phyloP scores from a whole-genome alignment of 495 filamentous ascomycete genomes.

The Lepidopterella palustris region DNA sequence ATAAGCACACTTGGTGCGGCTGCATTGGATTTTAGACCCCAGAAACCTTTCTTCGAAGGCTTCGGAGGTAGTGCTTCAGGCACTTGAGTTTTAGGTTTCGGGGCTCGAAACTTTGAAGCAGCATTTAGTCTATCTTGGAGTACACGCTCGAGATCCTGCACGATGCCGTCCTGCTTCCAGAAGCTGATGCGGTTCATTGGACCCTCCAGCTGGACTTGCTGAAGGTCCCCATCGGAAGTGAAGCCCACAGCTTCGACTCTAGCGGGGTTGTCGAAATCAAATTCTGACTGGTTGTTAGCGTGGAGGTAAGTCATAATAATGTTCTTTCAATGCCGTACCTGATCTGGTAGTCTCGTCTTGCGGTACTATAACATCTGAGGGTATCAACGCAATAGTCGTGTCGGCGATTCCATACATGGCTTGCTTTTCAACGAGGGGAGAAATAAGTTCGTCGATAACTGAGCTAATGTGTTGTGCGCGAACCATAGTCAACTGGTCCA shows the following conservation, averaged over 20 bases:
- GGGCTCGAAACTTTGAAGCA: neutral
- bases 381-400: constrained; percentile 25
- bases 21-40: constrained; percentile 6
- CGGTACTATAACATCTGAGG: constrained; percentile 17
- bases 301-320: neutral
- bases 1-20: neutral
- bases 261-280: neutral
- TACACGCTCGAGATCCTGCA: constrained; percentile 17
- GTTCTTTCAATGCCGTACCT: constrained; percentile 15
- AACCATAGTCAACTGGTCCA: constrained; percentile 18
- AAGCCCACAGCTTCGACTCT: constrained; percentile 19
- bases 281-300: neutral
- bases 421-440: constrained; percentile 23
- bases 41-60: constrained; percentile 6
- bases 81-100: neutral
- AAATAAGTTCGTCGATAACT: constrained; percentile 14
- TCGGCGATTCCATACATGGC: constrained; percentile 22
- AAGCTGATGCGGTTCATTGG: constrained; percentile 22
- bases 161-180: constrained; percentile 16
- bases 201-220: constrained; percentile 17
- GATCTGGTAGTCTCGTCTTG: constrained; percentile 10
- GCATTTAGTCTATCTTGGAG: constrained; percentile 14
- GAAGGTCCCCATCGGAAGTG: constrained; percentile 10
- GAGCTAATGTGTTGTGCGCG: constrained; percentile 16
- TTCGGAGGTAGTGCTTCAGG: neutral